These are phyloP conservation scores for Candida chauliodis DNA, from an alignment of 805 yeast species.

Conservation along the genomic window DNA sequence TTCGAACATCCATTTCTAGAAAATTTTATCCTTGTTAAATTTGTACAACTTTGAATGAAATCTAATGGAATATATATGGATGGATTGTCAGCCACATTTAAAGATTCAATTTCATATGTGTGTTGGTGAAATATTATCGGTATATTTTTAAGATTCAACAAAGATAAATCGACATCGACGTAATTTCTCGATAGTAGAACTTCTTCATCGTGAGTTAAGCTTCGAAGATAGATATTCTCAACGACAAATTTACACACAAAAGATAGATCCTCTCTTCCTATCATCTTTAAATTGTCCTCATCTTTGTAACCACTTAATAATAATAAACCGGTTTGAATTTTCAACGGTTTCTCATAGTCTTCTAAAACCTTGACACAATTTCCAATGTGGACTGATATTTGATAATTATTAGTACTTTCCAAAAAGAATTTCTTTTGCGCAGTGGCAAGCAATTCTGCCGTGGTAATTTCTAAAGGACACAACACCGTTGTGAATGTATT, in stretches of 20 bases:
- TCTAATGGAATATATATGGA: slow-evolving; percentile 80
- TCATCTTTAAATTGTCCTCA: slow-evolving; percentile 68
- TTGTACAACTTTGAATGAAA: slow-evolving; percentile 78
- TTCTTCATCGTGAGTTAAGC: slow-evolving; percentile 66
- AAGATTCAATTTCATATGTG: slow-evolving; percentile 73
- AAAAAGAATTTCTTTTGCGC: slow-evolving; percentile 77
- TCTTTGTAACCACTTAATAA: slow-evolving; percentile 75
- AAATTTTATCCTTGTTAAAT: slow-evolving; percentile 63
- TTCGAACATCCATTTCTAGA: slow-evolving; percentile 68
- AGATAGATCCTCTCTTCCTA: slow-evolving; percentile 82
- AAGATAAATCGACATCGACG: slow-evolving; percentile 67
- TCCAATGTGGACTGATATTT: slow-evolving; percentile 72
- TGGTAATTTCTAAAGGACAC: slow-evolving; percentile 74
- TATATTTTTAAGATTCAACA: slow-evolving; percentile 74
- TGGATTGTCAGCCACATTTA: slow-evolving; percentile 85
- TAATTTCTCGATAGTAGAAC: slow-evolving; percentile 61
- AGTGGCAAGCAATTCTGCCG: slow-evolving; percentile 65
- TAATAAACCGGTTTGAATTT: slow-evolving; percentile 70
- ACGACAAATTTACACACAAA: slow-evolving; percentile 78
- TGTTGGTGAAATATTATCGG: slow-evolving; percentile 80
- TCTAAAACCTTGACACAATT: slow-evolving; percentile 70
- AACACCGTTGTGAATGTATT: slow-evolving; percentile 83
- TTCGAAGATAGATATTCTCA: slow-evolving; percentile 58
- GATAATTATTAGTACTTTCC: slow-evolving; percentile 67
- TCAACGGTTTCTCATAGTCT: slow-evolving; percentile 69